Conservation (phyloP, 768 basidiomycete species). For the Tylopilus intermedius region DNA sequence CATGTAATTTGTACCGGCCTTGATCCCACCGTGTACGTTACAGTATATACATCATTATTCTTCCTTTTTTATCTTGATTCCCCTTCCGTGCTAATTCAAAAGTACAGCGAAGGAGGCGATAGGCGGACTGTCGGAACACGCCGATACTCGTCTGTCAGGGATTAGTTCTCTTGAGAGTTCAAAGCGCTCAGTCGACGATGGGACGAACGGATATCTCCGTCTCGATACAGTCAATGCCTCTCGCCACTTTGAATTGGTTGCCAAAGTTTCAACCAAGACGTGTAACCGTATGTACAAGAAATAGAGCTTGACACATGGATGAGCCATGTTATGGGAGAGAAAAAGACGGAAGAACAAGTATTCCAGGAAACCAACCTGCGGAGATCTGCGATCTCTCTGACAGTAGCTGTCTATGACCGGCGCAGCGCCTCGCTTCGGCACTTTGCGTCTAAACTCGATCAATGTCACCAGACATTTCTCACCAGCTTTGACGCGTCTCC, state of each 20-base stretch:
- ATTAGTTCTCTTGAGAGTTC: background rate
- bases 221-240: background rate
- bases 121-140: slow-evolving; percentile 1
- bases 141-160: background rate
- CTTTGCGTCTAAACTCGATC: background rate
- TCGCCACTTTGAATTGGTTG: slow-evolving; percentile 3
- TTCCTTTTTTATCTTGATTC: slow-evolving; percentile 1
- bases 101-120: background rate
- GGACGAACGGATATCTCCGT: slow-evolving; percentile 8
- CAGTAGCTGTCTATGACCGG: background rate
- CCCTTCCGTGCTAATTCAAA: background rate
- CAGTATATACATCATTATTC: slow-evolving; percentile 8
- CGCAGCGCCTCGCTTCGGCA: background rate
- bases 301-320: background rate
- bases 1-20: slow-evolving; percentile 5
- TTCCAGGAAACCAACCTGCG: background rate
- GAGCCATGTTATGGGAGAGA: background rate
- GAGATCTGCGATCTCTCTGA: background rate
- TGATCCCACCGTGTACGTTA: slow-evolving; percentile 10
- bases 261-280: background rate
- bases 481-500: background rate
- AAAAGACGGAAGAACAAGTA: background rate
- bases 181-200: background rate
- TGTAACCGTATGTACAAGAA: background rate
- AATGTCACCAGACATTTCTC: background rate